phyloP scores from a whole-genome alignment of 805 yeast genomes.

The Yueomyces sinensis region DNA sequence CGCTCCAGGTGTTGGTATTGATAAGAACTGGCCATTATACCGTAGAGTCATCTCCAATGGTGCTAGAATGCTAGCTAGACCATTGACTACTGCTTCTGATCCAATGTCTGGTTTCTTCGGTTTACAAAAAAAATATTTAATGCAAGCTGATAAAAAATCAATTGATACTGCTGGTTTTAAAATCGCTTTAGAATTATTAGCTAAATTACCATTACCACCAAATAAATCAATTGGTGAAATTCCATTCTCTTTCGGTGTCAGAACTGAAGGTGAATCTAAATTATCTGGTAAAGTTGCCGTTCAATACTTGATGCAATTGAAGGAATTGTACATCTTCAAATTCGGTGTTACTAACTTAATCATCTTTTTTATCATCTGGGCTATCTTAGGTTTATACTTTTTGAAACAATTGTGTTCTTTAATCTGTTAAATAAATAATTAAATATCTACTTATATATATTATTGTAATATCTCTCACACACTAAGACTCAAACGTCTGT shows the following conservation, averaged over 20 bases:
- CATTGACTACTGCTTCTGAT: constrained; percentile 37
- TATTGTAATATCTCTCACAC: background rate
- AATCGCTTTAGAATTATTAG: constrained; percentile 35
- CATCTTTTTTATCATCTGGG: constrained; percentile 20
- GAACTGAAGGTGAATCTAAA: constrained; percentile 42
- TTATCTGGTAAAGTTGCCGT: constrained; percentile 36
- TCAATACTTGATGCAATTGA: constrained; percentile 33
- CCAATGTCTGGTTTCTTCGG: constrained; percentile 45
- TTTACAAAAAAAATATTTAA: constrained; percentile 31
- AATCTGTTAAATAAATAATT: constrained; percentile 7
- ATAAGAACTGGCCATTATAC: constrained; percentile 39
- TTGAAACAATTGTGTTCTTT: constrained; percentile 15
- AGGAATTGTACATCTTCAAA: constrained; percentile 33
- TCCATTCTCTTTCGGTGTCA: constrained; percentile 39
- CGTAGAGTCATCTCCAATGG: constrained; percentile 37
- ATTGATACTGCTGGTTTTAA: constrained; percentile 35
- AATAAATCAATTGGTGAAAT: constrained; percentile 30
- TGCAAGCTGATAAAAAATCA: constrained; percentile 22
- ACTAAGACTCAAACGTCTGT: background rate
- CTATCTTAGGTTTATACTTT: constrained; percentile 19
- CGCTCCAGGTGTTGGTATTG: constrained; percentile 42
- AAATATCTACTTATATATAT: background rate
- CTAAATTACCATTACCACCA: constrained; percentile 31
- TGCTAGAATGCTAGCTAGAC: constrained; percentile 36
- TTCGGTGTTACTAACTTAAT: constrained; percentile 29